These are phyloP conservation scores for Annulohypoxylon nitens DNA, from an alignment of 495 filamentous ascomycete genomes.

Conservation along the genomic window DNA sequence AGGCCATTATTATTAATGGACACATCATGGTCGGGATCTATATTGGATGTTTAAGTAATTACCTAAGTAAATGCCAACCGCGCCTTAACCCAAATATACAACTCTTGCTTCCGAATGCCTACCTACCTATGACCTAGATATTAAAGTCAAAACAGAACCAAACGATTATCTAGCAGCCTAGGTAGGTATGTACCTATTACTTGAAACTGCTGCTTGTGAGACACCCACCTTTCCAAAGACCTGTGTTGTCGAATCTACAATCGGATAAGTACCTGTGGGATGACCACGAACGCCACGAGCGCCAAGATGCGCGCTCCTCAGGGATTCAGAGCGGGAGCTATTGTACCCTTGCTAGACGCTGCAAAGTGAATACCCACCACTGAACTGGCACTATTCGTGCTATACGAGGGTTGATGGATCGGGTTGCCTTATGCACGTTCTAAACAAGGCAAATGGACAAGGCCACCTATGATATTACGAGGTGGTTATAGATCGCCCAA, in stretches of 20 bases:
- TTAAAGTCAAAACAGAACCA: too few species aligned
- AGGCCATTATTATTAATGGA: not conserved
- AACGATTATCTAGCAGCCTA: too few species aligned
- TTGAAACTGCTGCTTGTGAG: too few species aligned
- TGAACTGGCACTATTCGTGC: conserved; percentile 8
- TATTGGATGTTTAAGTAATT: too few species aligned
- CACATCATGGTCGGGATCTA: too few species aligned
- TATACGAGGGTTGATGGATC: conserved; percentile 9
- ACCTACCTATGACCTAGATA: too few species aligned
- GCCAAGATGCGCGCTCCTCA: conserved; percentile 35
- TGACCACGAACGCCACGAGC: conserved; percentile 9
- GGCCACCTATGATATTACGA: conserved; percentile 40
- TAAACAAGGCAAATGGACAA: conserved; percentile 25
- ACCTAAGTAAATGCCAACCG: too few species aligned
- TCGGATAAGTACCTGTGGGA: conserved; percentile 20
- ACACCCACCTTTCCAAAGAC: conserved; percentile 1
- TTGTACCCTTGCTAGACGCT: conserved; percentile 26
- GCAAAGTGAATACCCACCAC: conserved; percentile 3
- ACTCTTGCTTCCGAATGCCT: too few species aligned
- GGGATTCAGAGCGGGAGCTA: conserved; percentile 39
- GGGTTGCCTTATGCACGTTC: conserved; percentile 33
- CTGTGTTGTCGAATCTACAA: conserved; percentile 1
- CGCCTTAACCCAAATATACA: too few species aligned
- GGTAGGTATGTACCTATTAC: too few species aligned
- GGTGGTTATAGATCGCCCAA: conserved; percentile 25